Conservation (phyloP, 2,329 filamentous ascomycete species). For the Neonectria coccinea region DNA sequence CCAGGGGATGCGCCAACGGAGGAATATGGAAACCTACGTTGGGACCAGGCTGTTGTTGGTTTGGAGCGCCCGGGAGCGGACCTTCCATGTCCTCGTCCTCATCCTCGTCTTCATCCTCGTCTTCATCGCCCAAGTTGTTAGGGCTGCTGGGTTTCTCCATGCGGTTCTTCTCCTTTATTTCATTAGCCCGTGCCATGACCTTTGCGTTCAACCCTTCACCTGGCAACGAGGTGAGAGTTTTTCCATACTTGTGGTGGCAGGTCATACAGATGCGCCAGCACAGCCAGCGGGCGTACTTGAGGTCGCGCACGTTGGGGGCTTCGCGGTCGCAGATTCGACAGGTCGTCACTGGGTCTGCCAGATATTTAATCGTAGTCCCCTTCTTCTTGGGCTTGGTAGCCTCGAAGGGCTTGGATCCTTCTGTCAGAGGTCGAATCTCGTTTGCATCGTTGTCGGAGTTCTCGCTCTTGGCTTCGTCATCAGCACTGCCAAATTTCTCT, state of each 20-base stretch:
- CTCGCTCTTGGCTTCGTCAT: background rate
- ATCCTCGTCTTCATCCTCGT: background rate
- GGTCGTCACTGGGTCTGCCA: background rate
- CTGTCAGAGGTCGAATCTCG: too few relatives aligned
- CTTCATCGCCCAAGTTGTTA: background rate
- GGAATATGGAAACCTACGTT: background rate
- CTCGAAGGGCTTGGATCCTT: background rate
- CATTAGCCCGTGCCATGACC: background rate
- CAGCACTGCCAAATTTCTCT: background rate
- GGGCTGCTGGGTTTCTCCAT: background rate
- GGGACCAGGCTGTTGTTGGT: too few relatives aligned
- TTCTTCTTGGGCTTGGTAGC: background rate
- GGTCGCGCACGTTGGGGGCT: background rate
- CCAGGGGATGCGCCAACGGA: background rate
- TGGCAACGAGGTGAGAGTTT: background rate
- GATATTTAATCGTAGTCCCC: background rate
- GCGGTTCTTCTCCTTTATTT: background rate
- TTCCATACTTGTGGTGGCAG: background rate
- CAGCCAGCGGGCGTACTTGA: slow-evolving; percentile 10
- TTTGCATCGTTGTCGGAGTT: background rate
- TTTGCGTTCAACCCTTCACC: background rate
- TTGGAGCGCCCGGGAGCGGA: background rate
- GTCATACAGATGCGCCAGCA: slow-evolving; percentile 6
- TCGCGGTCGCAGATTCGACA: slow-evolving; percentile 1
- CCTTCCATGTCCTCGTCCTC: background rate